Base-by-base conservation (phyloP, 1,284 basidiomycete species). In the Fomitopsis palustris region DNA sequence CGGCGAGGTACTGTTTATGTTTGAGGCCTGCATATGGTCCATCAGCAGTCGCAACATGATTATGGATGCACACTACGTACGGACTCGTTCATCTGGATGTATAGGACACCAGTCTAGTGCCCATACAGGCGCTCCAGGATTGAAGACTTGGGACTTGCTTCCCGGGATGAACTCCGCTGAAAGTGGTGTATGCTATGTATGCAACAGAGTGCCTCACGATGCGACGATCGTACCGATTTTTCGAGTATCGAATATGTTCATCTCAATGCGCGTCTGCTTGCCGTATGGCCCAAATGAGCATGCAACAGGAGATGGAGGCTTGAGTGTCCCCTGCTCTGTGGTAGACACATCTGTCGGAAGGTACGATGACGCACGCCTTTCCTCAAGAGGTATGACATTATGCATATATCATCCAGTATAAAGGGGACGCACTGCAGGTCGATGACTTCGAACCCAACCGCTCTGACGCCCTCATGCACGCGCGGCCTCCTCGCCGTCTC, bases 21-120 rank as follows among this genome's bases (percentile, higher is more conserved):
- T 70, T 73, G 54, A 81, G 77, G 43, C 72, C 90, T 90, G 29
- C 16, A 45, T 52, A 38, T 45, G 31, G 57, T 58, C 12, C 37
- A 7, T 52, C 4, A 19, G 31, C n/a, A 39, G 29, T 23, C 12
- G 16, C 17, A 3, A 9, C n/a, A n/a, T n/a, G n/a, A 7, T 31
- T 12, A 16, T 19, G 9, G 14, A 12, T 16, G 35, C 6, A 14
- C 10, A 14, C 25, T n/a, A 69, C 78, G 62, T 62, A 90, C 90
- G 67, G 53, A 74, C 65, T 54, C 86, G 80, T 55, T 89, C 85
- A 27, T 79, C 75, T 25, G 81, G 77, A 60, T 89, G 81, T 19
- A 87, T 85, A 1, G 95, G 94, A 70, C 93, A 94, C 94, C 95
- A 97, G 66, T 95, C 93, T 19, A 96, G 70, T 0, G 86, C 91